Evolutionary conservation across 2,329 filamentous ascomycete species (phyloP).

Genomic region (Sclerotinia spermophila): DNA sequence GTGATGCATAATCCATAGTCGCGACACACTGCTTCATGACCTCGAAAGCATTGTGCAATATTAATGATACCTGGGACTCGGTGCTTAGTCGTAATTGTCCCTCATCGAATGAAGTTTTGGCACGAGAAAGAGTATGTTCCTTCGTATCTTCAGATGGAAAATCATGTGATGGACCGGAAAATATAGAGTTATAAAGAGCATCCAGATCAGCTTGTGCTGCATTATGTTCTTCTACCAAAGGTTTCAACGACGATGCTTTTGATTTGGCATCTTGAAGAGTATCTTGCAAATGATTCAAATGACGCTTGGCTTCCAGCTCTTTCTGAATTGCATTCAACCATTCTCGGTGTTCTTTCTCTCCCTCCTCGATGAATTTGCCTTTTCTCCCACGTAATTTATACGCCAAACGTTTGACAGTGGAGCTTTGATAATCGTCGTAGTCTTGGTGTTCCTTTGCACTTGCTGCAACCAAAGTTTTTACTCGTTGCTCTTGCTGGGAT

Average conservation of each 20-base stretch:
- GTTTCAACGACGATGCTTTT: slow-evolving; percentile 39
- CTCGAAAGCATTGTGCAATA: slow-evolving; percentile 42
- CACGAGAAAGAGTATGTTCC: slow-evolving; percentile 40
- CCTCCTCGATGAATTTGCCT: slow-evolving; percentile 45
- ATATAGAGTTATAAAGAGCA: slow-evolving; percentile 49
- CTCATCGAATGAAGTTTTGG: slow-evolving; percentile 40
- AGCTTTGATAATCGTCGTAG: slow-evolving; percentile 51
- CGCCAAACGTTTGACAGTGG: slow-evolving; percentile 48
- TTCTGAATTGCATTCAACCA: slow-evolving; percentile 51
- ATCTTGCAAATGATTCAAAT: slow-evolving; percentile 35
- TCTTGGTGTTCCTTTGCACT: slow-evolving; percentile 45
- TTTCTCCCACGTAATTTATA: slow-evolving; percentile 48
- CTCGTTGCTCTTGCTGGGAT: slow-evolving; percentile 38
- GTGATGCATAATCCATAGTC: slow-evolving; percentile 43
- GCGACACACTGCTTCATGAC: slow-evolving; percentile 38
- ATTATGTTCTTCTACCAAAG: slow-evolving; percentile 38
- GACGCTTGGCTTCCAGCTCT: slow-evolving; percentile 40
- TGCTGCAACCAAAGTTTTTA: slow-evolving; percentile 28
- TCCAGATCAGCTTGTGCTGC: slow-evolving; percentile 48
- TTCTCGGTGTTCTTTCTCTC: slow-evolving; percentile 51
- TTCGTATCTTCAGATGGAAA: slow-evolving; percentile 50
- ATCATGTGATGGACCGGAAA: slow-evolving; percentile 48
- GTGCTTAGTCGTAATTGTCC: slow-evolving; percentile 38
- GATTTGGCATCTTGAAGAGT: slow-evolving; percentile 43
- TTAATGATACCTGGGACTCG: slow-evolving; percentile 41